phyloP scores from a whole-genome alignment of 306 rosid genomes.

The Dryas octopetala region DNA sequence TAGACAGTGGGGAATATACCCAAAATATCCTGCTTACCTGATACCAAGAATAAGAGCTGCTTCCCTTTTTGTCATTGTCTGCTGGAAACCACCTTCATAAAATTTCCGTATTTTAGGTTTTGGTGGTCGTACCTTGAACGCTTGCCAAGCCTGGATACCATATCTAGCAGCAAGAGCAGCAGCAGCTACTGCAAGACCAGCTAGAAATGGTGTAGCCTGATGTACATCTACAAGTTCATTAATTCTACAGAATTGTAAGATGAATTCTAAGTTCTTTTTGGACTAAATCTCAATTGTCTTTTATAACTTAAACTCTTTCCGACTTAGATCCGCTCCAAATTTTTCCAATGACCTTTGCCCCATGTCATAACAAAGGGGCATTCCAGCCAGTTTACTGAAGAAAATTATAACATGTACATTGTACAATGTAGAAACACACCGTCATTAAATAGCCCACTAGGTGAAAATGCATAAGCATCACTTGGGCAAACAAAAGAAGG shows the following conservation, averaged over 20 bases:
- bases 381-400: background rate
- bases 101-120: conserved; percentile 51
- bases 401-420: background rate
- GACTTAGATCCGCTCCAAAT: background rate
- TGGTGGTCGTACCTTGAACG: conserved; percentile 58
- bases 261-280: background rate
- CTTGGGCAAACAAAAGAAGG: background rate
- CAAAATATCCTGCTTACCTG: conserved; percentile 41
- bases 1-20: background rate
- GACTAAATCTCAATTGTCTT: background rate
- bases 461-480: background rate
- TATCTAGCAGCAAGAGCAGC: conserved; percentile 72
- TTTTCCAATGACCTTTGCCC: background rate
- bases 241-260: conserved; percentile 8
- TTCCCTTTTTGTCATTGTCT: conserved; percentile 67
- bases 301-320: background rate
- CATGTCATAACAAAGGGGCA: background rate
- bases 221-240: conserved; percentile 24
- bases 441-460: background rate
- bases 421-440: background rate
- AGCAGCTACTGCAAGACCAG: conserved; percentile 72
- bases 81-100: conserved; percentile 74
- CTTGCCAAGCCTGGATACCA: conserved; percentile 71
- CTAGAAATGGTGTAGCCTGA: conserved; percentile 71
- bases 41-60: conserved; percentile 75